Conservation (phyloP, 768 basidiomycete genomes). For the Boletus rex-veris region DNA sequence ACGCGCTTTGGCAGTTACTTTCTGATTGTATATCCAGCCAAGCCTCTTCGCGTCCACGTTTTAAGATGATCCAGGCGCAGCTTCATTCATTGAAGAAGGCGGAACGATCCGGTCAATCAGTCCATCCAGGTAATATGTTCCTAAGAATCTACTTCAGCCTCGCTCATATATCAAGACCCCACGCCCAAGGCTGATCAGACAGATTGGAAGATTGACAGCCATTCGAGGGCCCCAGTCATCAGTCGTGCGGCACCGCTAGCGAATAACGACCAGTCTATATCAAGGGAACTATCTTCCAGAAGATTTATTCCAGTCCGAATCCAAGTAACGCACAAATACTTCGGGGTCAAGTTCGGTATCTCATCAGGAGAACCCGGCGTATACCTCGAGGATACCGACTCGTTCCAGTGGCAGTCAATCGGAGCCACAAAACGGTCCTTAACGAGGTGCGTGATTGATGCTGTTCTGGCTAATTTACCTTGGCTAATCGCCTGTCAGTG, state of each 20-base stretch:
- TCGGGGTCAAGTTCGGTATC: background rate
- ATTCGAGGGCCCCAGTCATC: background rate
- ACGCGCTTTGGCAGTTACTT: conserved; percentile 3
- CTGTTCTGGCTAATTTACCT: background rate
- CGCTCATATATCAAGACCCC: no score
- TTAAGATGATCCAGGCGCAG: background rate
- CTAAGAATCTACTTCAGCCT: no score
- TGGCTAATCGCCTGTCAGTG: background rate
- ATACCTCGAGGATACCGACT: background rate
- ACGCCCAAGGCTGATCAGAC: no score
- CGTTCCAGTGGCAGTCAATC: background rate
- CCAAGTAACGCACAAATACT: conserved; percentile 2
- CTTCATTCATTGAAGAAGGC: background rate
- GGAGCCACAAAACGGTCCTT: background rate
- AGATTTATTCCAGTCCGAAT: background rate
- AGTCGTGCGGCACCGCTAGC: no score
- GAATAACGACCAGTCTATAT: no score
- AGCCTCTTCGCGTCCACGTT: background rate
- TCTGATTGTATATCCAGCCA: background rate
- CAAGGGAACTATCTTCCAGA: no score
- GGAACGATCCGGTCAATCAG: background rate
- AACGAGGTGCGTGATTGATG: background rate
- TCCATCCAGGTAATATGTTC: no score
- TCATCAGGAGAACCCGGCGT: background rate
- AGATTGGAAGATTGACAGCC: no score